These are phyloP conservation scores for Purshia tridentata DNA, from an alignment of 306 rosid genomes.

Conservation along the genomic window DNA sequence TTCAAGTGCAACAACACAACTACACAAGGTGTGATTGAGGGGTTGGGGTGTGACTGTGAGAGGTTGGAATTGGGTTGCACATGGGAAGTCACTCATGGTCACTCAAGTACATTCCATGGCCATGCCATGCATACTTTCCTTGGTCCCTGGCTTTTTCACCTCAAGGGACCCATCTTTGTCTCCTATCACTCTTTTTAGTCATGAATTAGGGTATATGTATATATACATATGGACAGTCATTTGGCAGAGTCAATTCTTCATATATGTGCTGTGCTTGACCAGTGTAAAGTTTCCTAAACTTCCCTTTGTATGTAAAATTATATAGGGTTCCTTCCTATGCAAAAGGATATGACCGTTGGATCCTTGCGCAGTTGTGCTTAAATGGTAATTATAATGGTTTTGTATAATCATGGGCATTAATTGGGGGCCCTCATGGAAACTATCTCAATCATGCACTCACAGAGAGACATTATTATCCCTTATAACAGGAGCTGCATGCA, in stretches of 20 bases:
- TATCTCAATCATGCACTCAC: background rate
- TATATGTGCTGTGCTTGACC: too few relatives aligned
- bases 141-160: conserved; percentile 2
- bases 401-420: background rate
- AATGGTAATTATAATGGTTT: background rate
- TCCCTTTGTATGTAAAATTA: background rate
- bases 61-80: conserved; percentile 29
- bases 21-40: conserved; percentile 19
- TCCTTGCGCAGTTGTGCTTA: conserved; percentile 5
- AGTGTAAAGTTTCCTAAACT: too few relatives aligned
- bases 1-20: background rate
- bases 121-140: conserved; percentile 2
- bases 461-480: background rate
- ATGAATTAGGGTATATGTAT: background rate
- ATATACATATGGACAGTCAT: conserved; percentile 10
- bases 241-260: background rate
- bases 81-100: conserved; percentile 56
- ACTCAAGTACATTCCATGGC: conserved; percentile 43
- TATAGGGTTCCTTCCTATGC: background rate
- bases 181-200: conserved; percentile 1
- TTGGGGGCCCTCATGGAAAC: background rate
- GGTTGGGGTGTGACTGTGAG: background rate
- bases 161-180: conserved; percentile 15
- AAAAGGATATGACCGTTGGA: background rate
- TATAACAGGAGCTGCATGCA: background rate